Conservation (phyloP, 768 basidiomycete species). For the Chlorophyllum brunneum region DNA sequence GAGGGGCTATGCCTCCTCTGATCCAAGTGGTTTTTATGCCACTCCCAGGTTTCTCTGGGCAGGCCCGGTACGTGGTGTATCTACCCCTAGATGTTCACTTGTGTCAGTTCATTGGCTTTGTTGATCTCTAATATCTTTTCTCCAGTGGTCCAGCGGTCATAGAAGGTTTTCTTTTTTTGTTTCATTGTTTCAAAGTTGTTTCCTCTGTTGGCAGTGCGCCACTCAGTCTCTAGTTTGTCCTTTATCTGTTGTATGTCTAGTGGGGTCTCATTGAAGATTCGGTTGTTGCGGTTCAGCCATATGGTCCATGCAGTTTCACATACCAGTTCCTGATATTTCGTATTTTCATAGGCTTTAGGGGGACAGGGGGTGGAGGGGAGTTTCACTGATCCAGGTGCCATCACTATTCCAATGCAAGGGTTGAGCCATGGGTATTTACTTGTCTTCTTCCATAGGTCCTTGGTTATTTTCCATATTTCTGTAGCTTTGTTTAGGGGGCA, state of each 20-base stretch:
- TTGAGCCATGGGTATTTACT: neutral
- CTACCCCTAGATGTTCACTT: too few relatives aligned
- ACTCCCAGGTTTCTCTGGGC: too few relatives aligned
- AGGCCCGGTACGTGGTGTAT: too few relatives aligned
- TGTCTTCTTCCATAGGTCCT: conserved; percentile 9
- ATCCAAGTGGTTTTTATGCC: too few relatives aligned
- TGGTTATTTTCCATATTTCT: conserved; percentile 9
- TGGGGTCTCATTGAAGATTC: neutral
- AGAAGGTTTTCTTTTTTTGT: too few relatives aligned
- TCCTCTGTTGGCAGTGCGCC: too few relatives aligned
- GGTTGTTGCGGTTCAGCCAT: conserved; percentile 1
- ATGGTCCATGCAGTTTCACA: conserved; percentile 1
- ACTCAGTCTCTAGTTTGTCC: neutral
- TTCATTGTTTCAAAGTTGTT: too few relatives aligned
- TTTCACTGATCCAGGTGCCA: neutral
- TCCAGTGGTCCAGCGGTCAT: too few relatives aligned
- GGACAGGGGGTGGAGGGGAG: too few relatives aligned
- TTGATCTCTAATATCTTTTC: neutral
- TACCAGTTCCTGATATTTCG: conserved; percentile 9
- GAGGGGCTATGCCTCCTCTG: too few relatives aligned
- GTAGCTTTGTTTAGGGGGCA: conserved; percentile 1
- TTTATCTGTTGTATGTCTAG: neutral
- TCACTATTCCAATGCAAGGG: neutral
- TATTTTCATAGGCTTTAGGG: too few relatives aligned
- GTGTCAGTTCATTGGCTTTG: too few relatives aligned